A percentile compares a stretch with the other conserved stretches of the same genome.
phyloP scores from a whole-genome alignment of 2,329 filamentous ascomycete species.

The Sporothrix inflata region DNA sequence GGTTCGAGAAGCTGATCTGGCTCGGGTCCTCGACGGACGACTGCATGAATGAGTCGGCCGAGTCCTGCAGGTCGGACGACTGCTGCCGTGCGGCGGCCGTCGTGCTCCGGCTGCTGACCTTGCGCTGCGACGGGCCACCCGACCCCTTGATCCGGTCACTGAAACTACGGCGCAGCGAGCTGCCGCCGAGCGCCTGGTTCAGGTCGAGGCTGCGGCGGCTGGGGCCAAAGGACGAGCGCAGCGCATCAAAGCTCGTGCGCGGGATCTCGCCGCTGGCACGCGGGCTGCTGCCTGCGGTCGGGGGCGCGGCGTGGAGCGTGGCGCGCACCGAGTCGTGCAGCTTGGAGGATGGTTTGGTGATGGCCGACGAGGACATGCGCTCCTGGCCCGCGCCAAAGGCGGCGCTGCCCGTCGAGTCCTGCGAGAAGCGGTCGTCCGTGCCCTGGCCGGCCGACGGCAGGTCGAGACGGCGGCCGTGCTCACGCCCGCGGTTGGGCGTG shows the following conservation, averaged over 20 bases:
- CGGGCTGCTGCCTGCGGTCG: constrained; percentile 54
- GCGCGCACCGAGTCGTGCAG: constrained; percentile 63
- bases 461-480: constrained; percentile 8
- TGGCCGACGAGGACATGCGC: constrained; percentile 30
- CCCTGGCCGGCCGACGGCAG: constrained; percentile 9
- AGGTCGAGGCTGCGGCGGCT: constrained; percentile 57
- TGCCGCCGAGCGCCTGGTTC: constrained; percentile 48
- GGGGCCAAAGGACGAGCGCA: constrained; percentile 46
- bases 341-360: constrained; percentile 41
- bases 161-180: constrained; percentile 61
- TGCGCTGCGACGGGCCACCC: background rate
- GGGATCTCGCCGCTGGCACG: constrained; percentile 58
- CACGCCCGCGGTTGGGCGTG: constrained; percentile 2
- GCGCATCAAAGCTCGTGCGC: constrained; percentile 58
- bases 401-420: constrained; percentile 26
- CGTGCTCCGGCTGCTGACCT: background rate
- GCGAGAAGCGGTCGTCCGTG: constrained; percentile 26
- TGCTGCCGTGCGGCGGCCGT: constrained; percentile 11
- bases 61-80: constrained; percentile 59
- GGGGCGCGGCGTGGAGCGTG: constrained; percentile 57
- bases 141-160: constrained; percentile 55
- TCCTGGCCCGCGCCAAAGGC: constrained; percentile 27
- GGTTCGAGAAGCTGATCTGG: constrained; percentile 62
- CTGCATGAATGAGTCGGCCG: constrained; percentile 75
- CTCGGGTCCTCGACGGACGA: constrained; percentile 69